Conservation (phyloP, 306 rosid genomes). For the cucumber (Cucumis sativus) region Cucumber_9930_V3 NC_026660.2:29668001-29668500, state of each 20-base stretch:
- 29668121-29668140: conserved; percentile 63
- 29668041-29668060: conserved; percentile 81
- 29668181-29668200: conserved; percentile 80
- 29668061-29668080: conserved; percentile 77
- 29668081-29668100: conserved; percentile 87
- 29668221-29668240: conserved; percentile 79
- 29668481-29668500: conserved; percentile 83
- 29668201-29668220: conserved; percentile 78
- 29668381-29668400: conserved; percentile 80
- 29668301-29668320: conserved; percentile 85
- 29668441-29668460: conserved; percentile 65
- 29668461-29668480: conserved; percentile 79
- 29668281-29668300: conserved; percentile 93
- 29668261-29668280: conserved; percentile 72
- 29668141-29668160: conserved; percentile 32
- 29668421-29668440: conserved; percentile 80
- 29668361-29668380: conserved; percentile 91
- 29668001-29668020: conserved; percentile 23
- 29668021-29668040: conserved; percentile 49
- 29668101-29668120: conserved; percentile 56
- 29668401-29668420: conserved; percentile 78
- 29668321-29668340: conserved; percentile 68
- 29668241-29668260: conserved; percentile 90
- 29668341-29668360: conserved; percentile 92
- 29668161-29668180: conserved; percentile 72